These are phyloP conservation scores for Nicotiana attenuata DNA, from an alignment of 257 asterid species.

Conservation along the genomic window DNA sequence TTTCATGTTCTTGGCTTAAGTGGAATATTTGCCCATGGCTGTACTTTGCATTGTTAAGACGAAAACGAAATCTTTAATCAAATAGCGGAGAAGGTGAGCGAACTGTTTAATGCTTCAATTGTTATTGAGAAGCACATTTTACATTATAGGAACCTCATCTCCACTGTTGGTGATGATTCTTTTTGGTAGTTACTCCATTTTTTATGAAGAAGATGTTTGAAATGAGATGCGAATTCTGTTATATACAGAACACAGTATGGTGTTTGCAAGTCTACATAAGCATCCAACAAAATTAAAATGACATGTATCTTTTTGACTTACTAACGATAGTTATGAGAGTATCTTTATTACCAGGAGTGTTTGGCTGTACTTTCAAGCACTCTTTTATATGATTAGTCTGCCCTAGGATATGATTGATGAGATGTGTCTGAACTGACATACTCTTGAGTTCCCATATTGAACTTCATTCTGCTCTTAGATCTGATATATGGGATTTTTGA, in stretches of 20 bases:
- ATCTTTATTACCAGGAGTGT: background rate
- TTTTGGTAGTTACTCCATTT: background rate
- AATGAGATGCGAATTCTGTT: background rate
- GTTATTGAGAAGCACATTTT: background rate
- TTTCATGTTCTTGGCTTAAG: slow-evolving; percentile 5
- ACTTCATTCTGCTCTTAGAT: background rate
- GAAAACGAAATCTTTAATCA: background rate
- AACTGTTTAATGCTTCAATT: background rate
- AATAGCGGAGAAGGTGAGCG: background rate
- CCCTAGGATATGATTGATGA: background rate
- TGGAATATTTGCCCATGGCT: background rate
- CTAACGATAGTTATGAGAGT: background rate
- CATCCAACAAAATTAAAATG: background rate
- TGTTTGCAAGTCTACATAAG: background rate
- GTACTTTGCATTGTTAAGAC: background rate
- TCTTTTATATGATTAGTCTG: background rate
- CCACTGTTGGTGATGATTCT: background rate
- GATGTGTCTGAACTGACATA: background rate
- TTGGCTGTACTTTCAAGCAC: slow-evolving; percentile 6
- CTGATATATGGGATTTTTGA: background rate
- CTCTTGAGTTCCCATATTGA: background rate
- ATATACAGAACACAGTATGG: background rate
- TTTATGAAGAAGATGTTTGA: background rate
- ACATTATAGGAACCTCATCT: background rate
- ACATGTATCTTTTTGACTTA: background rate